A percentile compares a stretch with the other conserved stretches of the same genome.
phyloP scores from a whole-genome alignment of 805 yeast species.

The Lachancea waltii region DNA sequence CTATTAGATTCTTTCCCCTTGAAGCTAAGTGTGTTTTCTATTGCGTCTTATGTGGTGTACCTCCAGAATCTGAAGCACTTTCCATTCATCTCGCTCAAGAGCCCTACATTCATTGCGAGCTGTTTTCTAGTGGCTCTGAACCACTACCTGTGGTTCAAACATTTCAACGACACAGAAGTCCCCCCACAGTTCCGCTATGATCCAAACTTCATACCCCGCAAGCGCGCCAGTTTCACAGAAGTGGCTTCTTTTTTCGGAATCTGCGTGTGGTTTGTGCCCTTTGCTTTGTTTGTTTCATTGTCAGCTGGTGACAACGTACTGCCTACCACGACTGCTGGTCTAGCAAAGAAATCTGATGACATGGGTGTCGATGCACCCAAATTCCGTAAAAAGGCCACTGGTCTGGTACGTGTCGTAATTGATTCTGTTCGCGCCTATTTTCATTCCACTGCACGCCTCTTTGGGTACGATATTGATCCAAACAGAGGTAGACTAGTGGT shows the following conservation, averaged over 20 bases:
- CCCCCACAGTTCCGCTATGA: conserved; percentile 61
- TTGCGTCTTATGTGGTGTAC: conserved; percentile 66
- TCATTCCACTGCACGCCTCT: conserved; percentile 41
- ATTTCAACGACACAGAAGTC: conserved; percentile 60
- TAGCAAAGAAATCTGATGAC: conserved; percentile 27
- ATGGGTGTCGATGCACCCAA: conserved; percentile 29
- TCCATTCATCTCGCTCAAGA: conserved; percentile 73
- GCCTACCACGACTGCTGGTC: conserved; percentile 43
- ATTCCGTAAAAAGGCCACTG: conserved; percentile 43
- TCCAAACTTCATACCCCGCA: conserved; percentile 54
- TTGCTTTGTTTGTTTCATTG: conserved; percentile 81
- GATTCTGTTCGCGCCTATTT: conserved; percentile 42
- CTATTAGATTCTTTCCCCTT: conserved; percentile 78
- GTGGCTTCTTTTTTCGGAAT: conserved; percentile 94
- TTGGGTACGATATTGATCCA: conserved; percentile 62
- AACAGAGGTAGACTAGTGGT: conserved; percentile 39
- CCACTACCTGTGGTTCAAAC: conserved; percentile 85
- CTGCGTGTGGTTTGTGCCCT: conserved; percentile 91
- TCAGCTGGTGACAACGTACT: conserved; percentile 87
- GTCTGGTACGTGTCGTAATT: conserved; percentile 63
- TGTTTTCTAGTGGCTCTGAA: conserved; percentile 69
- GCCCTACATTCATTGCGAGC: conserved; percentile 63
- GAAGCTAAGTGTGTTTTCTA: conserved; percentile 55
- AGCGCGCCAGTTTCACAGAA: conserved; percentile 76
- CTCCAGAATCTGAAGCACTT: conserved; percentile 70